Evolutionary conservation across 2,329 filamentous ascomycete genomes (phyloP).

Genomic region (Macrophomina tecta): DNA sequence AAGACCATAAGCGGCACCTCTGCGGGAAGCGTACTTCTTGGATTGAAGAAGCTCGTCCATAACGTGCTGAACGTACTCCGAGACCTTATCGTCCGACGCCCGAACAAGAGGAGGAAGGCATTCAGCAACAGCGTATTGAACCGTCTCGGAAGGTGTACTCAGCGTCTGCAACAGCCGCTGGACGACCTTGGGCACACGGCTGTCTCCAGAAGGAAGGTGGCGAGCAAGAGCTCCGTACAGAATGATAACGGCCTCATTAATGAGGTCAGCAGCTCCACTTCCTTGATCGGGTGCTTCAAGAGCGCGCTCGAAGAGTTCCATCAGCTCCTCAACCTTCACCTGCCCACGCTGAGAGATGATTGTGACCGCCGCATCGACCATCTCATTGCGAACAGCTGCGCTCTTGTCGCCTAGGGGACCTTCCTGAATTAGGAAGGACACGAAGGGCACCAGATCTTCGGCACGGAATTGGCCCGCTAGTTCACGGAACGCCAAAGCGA

Average conservation of each 20-base stretch:
- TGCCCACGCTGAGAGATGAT: conserved; percentile 84
- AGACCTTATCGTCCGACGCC: conserved; percentile 77
- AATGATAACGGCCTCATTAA: conserved; percentile 97
- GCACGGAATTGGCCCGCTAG: conserved; percentile 73
- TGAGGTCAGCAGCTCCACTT: conserved; percentile 80
- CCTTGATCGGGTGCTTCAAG: conserved; percentile 85
- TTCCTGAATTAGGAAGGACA: conserved; percentile 82
- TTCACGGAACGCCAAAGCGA: conserved; percentile 85
- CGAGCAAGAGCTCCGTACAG: conserved; percentile 93
- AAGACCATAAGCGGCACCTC: conserved; percentile 93
- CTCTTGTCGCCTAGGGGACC: conserved; percentile 88
- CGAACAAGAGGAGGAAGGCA: conserved; percentile 91
- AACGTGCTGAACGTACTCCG: conserved; percentile 80
- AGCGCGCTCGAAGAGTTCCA: conserved; percentile 88
- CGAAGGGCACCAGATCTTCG: conserved; percentile 74
- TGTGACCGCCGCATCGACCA: conserved; percentile 86
- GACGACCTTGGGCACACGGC: conserved; percentile 86
- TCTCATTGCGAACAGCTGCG: conserved; percentile 78
- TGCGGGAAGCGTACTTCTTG: conserved; percentile 90
- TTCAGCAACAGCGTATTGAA: conserved; percentile 94
- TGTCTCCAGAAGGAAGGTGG: conserved; percentile 83
- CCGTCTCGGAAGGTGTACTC: conserved; percentile 92
- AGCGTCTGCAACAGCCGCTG: conserved; percentile 84
- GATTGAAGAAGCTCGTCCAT: conserved; percentile 81
- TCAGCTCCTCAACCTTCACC: conserved; percentile 82